A percentile compares a stretch with the other conserved stretches of the same genome.
phyloP scores from a whole-genome alignment of 768 basidiomycete species.

The Auriscalpium orientale region DNA sequence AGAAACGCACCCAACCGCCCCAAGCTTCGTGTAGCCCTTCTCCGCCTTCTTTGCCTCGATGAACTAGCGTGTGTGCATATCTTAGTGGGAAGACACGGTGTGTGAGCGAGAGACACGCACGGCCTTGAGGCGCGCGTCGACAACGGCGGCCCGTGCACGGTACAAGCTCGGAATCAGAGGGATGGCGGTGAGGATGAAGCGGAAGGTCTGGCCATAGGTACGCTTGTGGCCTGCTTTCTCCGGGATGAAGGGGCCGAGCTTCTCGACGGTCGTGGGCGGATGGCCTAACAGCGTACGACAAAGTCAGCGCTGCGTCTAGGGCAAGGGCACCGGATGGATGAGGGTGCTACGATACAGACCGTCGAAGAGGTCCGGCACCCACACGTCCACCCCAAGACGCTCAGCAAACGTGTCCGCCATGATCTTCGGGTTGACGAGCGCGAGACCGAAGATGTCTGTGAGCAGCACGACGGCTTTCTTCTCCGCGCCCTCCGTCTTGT shows the following conservation, averaged over 20 bases:
- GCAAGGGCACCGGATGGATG: background rate
- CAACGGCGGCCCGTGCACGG: slow-evolving; percentile 21
- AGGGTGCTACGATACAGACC: slow-evolving; percentile 27
- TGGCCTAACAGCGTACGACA: slow-evolving; percentile 15
- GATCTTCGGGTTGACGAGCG: slow-evolving; percentile 45
- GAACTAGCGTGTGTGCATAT: slow-evolving; percentile 21
- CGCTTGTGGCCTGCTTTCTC: slow-evolving; percentile 22
- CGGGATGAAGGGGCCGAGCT: slow-evolving; percentile 23
- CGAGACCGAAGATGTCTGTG: slow-evolving; percentile 51
- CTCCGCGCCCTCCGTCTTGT: slow-evolving; percentile 2
- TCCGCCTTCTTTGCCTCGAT: slow-evolving; percentile 29
- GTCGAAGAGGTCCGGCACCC: slow-evolving; percentile 54
- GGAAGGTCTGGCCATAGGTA: slow-evolving; percentile 13
- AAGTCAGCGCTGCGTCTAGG: too few species aligned
- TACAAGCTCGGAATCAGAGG: slow-evolving; percentile 16
- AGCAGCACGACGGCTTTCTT: slow-evolving; percentile 45
- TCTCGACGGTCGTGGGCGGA: slow-evolving; percentile 20
- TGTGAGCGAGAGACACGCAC: slow-evolving; percentile 10
- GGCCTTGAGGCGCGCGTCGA: slow-evolving; percentile 19
- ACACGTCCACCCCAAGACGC: slow-evolving; percentile 50
- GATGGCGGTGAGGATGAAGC: slow-evolving; percentile 13
- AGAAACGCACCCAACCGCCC: slow-evolving; percentile 28
- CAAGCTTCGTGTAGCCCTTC: slow-evolving; percentile 33
- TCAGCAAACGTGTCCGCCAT: slow-evolving; percentile 48
- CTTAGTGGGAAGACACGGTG: background rate